Evolutionary conservation across 2,329 filamentous ascomycete species (phyloP).

Genomic region (Colletotrichum sp.): DNA sequence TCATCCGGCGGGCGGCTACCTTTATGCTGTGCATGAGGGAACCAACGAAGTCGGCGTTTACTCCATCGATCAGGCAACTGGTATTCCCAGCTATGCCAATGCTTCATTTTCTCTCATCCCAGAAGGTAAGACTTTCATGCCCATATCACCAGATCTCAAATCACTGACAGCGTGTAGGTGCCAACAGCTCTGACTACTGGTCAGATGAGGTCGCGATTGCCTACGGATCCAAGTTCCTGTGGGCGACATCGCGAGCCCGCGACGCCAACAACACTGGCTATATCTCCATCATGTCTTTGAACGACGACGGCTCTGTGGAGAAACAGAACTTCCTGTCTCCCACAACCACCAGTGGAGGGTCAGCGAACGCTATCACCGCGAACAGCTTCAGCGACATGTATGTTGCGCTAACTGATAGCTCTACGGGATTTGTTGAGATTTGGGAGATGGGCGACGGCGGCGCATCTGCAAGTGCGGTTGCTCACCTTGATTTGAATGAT

Average conservation of each 20-base stretch:
- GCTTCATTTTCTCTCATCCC: not conserved
- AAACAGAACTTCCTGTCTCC: slow-evolving; percentile 32
- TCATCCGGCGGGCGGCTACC: not conserved
- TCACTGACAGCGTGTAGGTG: not conserved
- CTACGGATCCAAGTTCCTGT: not conserved
- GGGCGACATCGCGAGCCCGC: not conserved
- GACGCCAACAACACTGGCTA: slow-evolving; percentile 27
- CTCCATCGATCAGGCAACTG: not conserved
- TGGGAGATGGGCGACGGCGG: slow-evolving; percentile 31
- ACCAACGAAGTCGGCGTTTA: not conserved
- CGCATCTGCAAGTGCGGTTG: not conserved
- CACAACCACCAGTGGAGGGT: slow-evolving; percentile 36
- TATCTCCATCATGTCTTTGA: slow-evolving; percentile 31
- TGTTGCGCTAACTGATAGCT: slow-evolving; percentile 36
- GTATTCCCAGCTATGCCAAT: not conserved
- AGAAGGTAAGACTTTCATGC: not conserved
- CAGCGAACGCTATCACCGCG: slow-evolving; percentile 36
- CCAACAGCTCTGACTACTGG: not conserved
- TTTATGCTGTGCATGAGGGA: not conserved
- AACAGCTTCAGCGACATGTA: slow-evolving; percentile 33
- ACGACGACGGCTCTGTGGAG: slow-evolving; percentile 28
- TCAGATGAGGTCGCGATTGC: not conserved
- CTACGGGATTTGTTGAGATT: slow-evolving; percentile 35
- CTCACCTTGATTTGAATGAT: not conserved
- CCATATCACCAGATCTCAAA: too few species aligned